Percentiles rank a stretch among this genome's conserved stretches.
Conservation (phyloP, 2,329 filamentous ascomycete species). For the Sporothrix inflata region DNA sequence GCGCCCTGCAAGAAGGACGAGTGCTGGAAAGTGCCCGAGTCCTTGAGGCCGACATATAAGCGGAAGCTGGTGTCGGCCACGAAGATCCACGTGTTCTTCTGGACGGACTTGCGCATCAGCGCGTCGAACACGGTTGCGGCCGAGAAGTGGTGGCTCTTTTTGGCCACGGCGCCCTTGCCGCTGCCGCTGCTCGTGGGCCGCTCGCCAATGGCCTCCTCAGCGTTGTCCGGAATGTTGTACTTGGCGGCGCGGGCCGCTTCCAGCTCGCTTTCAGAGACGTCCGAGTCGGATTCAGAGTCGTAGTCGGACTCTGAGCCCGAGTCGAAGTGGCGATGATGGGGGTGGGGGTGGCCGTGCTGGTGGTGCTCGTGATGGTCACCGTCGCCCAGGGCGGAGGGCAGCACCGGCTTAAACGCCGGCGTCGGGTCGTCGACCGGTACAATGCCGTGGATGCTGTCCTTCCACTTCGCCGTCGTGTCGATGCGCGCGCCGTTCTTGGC, state of each 20-base stretch:
- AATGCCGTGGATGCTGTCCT: slow-evolving; percentile 77
- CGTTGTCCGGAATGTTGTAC: slow-evolving; percentile 60
- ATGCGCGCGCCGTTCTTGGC: slow-evolving; percentile 79
- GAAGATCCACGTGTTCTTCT: slow-evolving; percentile 92
- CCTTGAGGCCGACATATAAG: slow-evolving; percentile 88
- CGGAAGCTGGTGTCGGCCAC: slow-evolving; percentile 84
- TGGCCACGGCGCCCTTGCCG: slow-evolving; percentile 37
- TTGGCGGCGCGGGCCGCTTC: slow-evolving; percentile 65
- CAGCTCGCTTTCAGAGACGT: slow-evolving; percentile 44
- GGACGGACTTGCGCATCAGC: slow-evolving; percentile 75
- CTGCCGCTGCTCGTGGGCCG: not conserved
- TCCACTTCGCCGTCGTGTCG: slow-evolving; percentile 74
- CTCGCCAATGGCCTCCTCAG: not conserved
- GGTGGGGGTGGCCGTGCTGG: not conserved
- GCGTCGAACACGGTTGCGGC: slow-evolving; percentile 76
- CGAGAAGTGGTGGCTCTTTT: slow-evolving; percentile 66
- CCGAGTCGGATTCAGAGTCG: slow-evolving; percentile 38
- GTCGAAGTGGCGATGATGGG: slow-evolving; percentile 1
- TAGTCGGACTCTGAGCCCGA: slow-evolving; percentile 32
- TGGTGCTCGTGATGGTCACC: not conserved
- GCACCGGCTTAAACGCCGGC: slow-evolving; percentile 53
- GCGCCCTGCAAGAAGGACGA: slow-evolving; percentile 85
- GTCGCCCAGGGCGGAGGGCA: slow-evolving; percentile 16
- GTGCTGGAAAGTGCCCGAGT: slow-evolving; percentile 86
- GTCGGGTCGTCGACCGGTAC: slow-evolving; percentile 64